phyloP scores from a whole-genome alignment of 1,284 basidiomycete species.

The Phlebopus sp. region DNA sequence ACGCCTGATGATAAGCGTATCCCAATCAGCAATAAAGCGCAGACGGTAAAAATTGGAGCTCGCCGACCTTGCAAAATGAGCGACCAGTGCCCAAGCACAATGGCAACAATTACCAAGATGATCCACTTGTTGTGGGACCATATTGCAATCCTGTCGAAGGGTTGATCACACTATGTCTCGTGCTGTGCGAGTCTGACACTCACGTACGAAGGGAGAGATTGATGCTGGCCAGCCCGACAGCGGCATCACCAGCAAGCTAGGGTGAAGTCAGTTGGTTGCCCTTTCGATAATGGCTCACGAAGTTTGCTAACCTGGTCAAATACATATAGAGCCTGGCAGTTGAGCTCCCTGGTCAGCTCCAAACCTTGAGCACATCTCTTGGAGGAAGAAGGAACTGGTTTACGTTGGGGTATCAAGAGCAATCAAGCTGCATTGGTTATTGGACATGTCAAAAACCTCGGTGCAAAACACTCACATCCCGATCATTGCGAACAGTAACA shows the following conservation, averaged over 20 bases:
- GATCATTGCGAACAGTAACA: conserved; percentile 32
- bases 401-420: conserved; percentile 29
- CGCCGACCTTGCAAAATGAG: conserved; percentile 30
- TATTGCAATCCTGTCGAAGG: conserved; percentile 29
- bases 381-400: conserved; percentile 1
- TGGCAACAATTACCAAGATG: conserved; percentile 23
- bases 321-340: conserved; percentile 30
- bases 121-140: conserved; percentile 36
- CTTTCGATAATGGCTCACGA: not conserved
- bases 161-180: not conserved
- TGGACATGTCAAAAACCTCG: conserved; percentile 1
- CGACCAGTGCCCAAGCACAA: conserved; percentile 36
- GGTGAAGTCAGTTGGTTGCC: conserved; percentile 1
- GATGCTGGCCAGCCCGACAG: conserved; percentile 59
- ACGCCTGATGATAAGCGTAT: conserved; percentile 30
- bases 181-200: conserved; percentile 7
- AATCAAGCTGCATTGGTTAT: conserved; percentile 21
- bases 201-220: conserved; percentile 58
- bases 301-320: conserved; percentile 31
- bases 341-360: conserved; percentile 15
- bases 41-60: not conserved
- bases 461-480: conserved; percentile 25
- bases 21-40: no score
- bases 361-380: not conserved
- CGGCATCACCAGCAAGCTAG: conserved; percentile 34